phyloP scores from a whole-genome alignment of 306 rosid species.

The Acacia confusa region DNA sequence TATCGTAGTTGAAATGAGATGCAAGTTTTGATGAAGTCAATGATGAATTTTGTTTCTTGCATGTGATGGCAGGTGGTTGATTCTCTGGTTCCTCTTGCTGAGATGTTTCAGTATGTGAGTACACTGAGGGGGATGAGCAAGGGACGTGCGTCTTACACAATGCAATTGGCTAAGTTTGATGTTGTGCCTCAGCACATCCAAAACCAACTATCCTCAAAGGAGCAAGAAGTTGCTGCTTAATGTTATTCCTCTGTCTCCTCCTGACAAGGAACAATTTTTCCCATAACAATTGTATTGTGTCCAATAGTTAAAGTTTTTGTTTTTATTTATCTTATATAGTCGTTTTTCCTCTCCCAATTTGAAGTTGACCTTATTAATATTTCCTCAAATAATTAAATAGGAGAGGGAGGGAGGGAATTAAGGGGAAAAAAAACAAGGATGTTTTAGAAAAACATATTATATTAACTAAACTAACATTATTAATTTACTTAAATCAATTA shows the following conservation, averaged over 20 bases:
- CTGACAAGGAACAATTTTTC: conserved; percentile 9
- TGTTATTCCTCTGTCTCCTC: conserved; percentile 33
- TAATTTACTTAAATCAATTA: too few species aligned
- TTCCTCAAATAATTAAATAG: too few species aligned
- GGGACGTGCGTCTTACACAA: conserved; percentile 94
- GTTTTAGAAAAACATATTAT: too few species aligned
- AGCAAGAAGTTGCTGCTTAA: conserved; percentile 86
- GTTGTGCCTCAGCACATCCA: conserved; percentile 96
- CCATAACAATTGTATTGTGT: conserved; percentile 17
- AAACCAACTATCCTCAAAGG: conserved; percentile 82
- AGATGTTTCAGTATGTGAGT: conserved; percentile 96
- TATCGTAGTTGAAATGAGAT: neutral
- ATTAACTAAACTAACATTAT: too few species aligned
- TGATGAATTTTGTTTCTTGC: neutral
- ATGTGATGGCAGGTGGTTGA: conserved; percentile 80
- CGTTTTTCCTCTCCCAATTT: too few species aligned
- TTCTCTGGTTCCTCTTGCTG: conserved; percentile 85
- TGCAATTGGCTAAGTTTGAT: conserved; percentile 91
- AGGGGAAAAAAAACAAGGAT: too few species aligned
- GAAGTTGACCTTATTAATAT: too few species aligned
- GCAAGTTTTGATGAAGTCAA: neutral
- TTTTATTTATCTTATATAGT: neutral
- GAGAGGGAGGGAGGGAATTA: too few species aligned
- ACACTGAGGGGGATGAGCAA: conserved; percentile 95
- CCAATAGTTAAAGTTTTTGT: conserved; percentile 1